Evolutionary conservation across 306 rosid species (phyloP).

Genomic region (Amphicarpaea edgeworthii): DNA sequence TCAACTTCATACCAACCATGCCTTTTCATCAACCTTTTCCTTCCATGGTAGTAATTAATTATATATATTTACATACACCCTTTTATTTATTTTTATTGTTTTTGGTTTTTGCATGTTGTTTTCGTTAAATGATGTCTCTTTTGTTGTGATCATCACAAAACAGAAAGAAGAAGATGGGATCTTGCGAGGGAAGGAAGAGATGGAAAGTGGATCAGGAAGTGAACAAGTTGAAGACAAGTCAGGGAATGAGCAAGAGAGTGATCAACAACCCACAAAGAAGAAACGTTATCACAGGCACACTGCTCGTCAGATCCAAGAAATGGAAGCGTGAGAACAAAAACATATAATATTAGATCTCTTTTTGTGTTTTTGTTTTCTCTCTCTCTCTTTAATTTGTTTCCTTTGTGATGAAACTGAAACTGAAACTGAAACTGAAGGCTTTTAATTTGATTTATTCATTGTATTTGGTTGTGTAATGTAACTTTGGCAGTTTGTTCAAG

Average conservation of each 20-base stretch:
- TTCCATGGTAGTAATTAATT: conserved; percentile 50
- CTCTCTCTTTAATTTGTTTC: neutral
- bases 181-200: conserved; percentile 75
- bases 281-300: conserved; percentile 97
- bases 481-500: conserved; percentile 72
- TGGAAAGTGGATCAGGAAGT: conserved; percentile 88
- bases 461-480: neutral
- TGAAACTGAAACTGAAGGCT: neutral
- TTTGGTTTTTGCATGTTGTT: neutral
- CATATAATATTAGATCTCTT: too few species aligned
- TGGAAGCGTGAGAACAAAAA: conserved; percentile 86
- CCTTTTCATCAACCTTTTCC: conserved; percentile 79
- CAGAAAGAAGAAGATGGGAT: conserved; percentile 83
- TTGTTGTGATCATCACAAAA: neutral
- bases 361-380: too few species aligned
- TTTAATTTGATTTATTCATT: neutral
- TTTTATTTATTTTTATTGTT: neutral
- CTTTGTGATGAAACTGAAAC: neutral
- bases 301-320: conserved; percentile 98
- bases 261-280: conserved; percentile 68
- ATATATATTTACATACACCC: neutral
- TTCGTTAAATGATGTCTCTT: neutral
- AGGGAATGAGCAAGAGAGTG: conserved; percentile 72
- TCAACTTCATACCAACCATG: conserved; percentile 79
- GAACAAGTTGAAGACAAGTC: conserved; percentile 82